Conservation (phyloP, 495 filamentous ascomycete species). For the Chlorociboria aeruginascens region DNA sequence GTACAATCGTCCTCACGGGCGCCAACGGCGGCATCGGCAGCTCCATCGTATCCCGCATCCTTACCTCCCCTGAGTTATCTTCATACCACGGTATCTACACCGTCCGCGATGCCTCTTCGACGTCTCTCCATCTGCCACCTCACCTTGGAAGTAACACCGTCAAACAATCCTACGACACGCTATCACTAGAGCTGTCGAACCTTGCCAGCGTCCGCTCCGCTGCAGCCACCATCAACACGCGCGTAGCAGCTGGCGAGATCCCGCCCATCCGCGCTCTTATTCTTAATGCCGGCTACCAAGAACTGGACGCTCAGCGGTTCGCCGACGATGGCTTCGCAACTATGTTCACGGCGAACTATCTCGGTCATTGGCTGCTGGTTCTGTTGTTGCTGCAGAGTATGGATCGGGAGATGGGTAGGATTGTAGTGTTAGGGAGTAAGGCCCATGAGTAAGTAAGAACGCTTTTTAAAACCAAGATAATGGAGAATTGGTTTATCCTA, state of each 20-base stretch:
- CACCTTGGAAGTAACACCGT: background rate
- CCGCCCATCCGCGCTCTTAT: background rate
- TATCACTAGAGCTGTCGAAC: background rate
- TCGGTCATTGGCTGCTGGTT: background rate
- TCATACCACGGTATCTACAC: background rate
- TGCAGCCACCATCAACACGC: background rate
- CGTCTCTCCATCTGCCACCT: too few relatives aligned
- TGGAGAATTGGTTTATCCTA: too few relatives aligned
- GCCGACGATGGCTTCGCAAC: background rate
- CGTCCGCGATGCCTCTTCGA: background rate
- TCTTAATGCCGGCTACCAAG: background rate
- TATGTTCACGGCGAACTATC: background rate
- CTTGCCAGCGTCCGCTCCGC: background rate
- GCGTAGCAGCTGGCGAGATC: background rate
- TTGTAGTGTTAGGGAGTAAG: background rate
- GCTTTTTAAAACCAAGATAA: too few relatives aligned
- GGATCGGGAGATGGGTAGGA: background rate
- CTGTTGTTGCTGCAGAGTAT: background rate
- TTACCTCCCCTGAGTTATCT: background rate
- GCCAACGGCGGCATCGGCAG: background rate
- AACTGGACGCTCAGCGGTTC: background rate
- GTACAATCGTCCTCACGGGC: constrained; percentile 1
- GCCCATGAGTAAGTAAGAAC: background rate
- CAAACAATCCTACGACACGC: background rate
- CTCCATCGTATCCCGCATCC: background rate